These are phyloP conservation scores for Theileria parva DNA, from an alignment of 169 alveolate species.

Conservation along the genomic window DNA sequence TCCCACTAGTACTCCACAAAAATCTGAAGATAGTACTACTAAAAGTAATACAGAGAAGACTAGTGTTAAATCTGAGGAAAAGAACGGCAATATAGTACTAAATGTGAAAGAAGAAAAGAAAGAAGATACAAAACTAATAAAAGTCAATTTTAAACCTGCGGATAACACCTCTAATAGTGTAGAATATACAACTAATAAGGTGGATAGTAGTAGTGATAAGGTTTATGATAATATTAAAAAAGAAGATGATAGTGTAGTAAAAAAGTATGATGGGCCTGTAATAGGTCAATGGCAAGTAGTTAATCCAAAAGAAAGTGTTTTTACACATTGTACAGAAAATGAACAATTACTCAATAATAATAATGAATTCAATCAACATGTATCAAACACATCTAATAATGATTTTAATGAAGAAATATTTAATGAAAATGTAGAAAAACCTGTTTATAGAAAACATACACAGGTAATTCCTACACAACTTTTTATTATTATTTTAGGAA, in stretches of 20 bases:
- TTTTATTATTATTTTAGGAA: neutral
- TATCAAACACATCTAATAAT: neutral
- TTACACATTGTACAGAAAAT: slow-evolving; percentile 47
- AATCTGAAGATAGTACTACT: neutral
- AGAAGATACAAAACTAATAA: neutral
- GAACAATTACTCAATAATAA: neutral
- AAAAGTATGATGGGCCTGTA: slow-evolving; percentile 10
- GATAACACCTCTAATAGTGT: neutral
- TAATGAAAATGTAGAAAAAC: neutral
- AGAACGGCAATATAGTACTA: neutral
- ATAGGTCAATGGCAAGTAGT: slow-evolving; percentile 66
- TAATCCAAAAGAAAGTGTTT: slow-evolving; percentile 59
- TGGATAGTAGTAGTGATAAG: neutral
- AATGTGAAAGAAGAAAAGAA: neutral
- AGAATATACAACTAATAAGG: neutral
- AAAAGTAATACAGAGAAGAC: slow-evolving; percentile 12
- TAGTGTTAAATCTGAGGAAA: neutral
- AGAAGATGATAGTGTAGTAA: slow-evolving; percentile 2
- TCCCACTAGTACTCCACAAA: slow-evolving; percentile 17
- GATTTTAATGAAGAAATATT: neutral
- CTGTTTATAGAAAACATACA: neutral
- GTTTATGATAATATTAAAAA: neutral
- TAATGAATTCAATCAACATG: neutral
- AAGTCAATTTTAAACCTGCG: neutral
- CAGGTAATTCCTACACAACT: neutral